Conservation (phyloP, 1,284 basidiomycete species). For the Fistulina hepatica region DNA sequence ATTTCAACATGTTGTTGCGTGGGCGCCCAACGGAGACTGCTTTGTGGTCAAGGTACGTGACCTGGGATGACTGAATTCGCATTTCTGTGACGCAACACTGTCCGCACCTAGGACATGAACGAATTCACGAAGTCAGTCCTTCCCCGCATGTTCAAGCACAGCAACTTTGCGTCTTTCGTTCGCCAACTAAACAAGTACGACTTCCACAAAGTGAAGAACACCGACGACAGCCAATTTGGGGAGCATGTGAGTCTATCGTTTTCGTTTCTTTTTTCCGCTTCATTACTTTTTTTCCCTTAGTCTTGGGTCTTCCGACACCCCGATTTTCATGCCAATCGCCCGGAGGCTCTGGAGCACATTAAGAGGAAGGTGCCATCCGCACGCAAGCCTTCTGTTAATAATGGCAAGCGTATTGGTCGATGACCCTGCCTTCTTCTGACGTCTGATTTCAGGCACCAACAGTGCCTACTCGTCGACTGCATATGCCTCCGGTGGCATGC, state of each 20-base stretch:
- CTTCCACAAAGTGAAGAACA: conserved; percentile 92
- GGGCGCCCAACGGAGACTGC: conserved; percentile 79
- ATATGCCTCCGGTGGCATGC: too few relatives aligned
- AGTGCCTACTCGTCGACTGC: too few relatives aligned
- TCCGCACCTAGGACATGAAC: conserved; percentile 71
- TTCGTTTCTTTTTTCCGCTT: background rate
- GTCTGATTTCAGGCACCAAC: too few relatives aligned
- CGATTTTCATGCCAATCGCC: conserved; percentile 81
- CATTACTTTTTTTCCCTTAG: conserved; percentile 26
- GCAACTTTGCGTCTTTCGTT: conserved; percentile 90
- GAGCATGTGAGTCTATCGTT: conserved; percentile 49
- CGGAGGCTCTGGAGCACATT: conserved; percentile 84
- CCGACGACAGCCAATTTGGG: conserved; percentile 66
- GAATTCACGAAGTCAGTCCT: conserved; percentile 66
- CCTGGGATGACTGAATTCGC: background rate
- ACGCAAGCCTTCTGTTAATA: conserved; percentile 38
- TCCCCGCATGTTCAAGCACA: conserved; percentile 92
- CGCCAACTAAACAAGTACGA: conserved; percentile 98
- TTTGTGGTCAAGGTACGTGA: conserved; percentile 78
- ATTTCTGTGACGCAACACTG: background rate
- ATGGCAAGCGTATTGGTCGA: too few relatives aligned
- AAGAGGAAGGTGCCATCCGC: conserved; percentile 82
- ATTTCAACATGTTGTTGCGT: conserved; percentile 71
- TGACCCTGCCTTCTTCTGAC: too few relatives aligned
- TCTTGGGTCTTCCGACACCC: conserved; percentile 96